Conservation (phyloP, 495 filamentous ascomycete genomes). For the Penicillium diatomitis region DNA sequence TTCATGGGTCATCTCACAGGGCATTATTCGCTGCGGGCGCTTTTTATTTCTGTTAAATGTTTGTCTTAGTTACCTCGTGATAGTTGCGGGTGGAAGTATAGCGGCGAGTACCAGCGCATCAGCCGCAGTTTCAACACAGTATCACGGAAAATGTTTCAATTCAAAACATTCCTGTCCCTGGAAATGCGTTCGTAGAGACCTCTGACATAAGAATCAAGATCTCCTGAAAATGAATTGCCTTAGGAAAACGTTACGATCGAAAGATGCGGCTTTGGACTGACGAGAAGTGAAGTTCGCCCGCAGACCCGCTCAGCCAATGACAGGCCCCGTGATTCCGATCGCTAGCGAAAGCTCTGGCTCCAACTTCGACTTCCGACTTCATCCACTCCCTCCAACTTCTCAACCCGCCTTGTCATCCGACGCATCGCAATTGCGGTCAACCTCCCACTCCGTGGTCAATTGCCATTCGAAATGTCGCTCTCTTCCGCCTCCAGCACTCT, state of each 20-base stretch:
- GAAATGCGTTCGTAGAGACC: too few relatives aligned
- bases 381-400: constrained; percentile 23
- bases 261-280: too few relatives aligned
- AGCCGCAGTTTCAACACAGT: too few relatives aligned
- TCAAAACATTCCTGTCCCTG: too few relatives aligned
- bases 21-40: constrained; percentile 1
- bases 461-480: constrained; percentile 37
- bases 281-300: constrained; percentile 8
- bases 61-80: constrained; percentile 5
- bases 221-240: too few relatives aligned
- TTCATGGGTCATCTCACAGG: constrained; percentile 12
- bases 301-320: constrained; percentile 34
- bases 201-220: too few relatives aligned
- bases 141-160: too few relatives aligned
- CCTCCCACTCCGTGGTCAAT: constrained; percentile 22
- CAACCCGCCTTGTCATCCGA: constrained; percentile 14
- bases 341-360: constrained; percentile 40
- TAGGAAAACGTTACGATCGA: too few relatives aligned
- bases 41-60: neutral
- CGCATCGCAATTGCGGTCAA: constrained; percentile 29
- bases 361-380: constrained; percentile 36
- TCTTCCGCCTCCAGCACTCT: constrained; percentile 39
- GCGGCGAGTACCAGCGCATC: too few relatives aligned
- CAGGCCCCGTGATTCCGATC: constrained; percentile 37
- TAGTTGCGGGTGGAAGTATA: constrained; percentile 6